Percentiles rank a stretch among this genome's conserved stretches.
Evolutionary conservation across 148 eudicot genomes (phyloP).

Genomic region (Bassia scoparia): DNA sequence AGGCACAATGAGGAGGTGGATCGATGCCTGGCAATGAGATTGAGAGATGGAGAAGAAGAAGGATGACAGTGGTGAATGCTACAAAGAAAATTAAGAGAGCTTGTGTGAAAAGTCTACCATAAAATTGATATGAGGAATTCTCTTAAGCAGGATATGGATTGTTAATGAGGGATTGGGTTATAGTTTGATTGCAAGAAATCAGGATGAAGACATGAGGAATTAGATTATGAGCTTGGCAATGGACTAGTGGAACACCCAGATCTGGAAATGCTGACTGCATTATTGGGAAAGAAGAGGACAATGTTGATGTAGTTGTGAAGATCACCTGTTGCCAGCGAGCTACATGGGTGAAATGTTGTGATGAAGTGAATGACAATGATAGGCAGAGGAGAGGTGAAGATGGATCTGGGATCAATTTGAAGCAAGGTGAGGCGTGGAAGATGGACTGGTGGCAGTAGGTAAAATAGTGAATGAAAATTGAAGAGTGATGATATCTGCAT

Average conservation of each 20-base stretch:
- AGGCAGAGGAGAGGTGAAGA: not conserved
- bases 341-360: constrained; percentile 24
- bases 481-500: constrained; percentile 27
- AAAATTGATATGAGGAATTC: constrained; percentile 15
- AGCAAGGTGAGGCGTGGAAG: constrained; percentile 19
- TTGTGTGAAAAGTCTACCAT: constrained; percentile 17
- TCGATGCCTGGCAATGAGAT: constrained; percentile 24
- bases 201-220: constrained; percentile 6
- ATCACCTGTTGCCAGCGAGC: constrained; percentile 13
- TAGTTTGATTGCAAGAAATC: not conserved
- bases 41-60: constrained; percentile 20
- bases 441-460: constrained; percentile 11
- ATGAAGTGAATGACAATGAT: constrained; percentile 10
- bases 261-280: constrained; percentile 1
- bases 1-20: constrained; percentile 45
- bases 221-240: too few relatives aligned
- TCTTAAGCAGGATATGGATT: constrained; percentile 19
- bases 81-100: constrained; percentile 20
- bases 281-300: not conserved
- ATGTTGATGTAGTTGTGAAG: constrained; percentile 12
- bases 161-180: constrained; percentile 16
- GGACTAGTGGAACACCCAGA: not conserved
- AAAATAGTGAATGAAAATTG: constrained; percentile 5
- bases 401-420: constrained; percentile 7
- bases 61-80: constrained; percentile 21